These are phyloP conservation scores for Kazachstania bromeliacearum DNA, from an alignment of 805 yeast species.

Conservation along the genomic window DNA sequence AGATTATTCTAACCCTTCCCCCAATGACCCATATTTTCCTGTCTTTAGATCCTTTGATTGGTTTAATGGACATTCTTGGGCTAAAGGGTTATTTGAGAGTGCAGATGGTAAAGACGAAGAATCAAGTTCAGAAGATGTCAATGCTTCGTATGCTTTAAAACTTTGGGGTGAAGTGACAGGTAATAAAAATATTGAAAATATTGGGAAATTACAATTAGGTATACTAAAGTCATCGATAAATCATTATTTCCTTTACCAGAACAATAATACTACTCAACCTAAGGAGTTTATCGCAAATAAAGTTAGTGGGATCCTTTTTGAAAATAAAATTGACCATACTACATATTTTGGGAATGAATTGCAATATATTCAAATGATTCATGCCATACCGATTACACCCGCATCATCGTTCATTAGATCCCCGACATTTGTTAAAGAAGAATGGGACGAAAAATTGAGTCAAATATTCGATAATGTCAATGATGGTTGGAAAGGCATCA, in stretches of 20 bases:
- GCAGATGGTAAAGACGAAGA: conserved; percentile 76
- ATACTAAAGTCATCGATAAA: conserved; percentile 45
- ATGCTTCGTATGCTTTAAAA: conserved; percentile 59
- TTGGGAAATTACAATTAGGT: conserved; percentile 54
- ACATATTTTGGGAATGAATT: conserved; percentile 68
- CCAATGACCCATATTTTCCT: conserved; percentile 50
- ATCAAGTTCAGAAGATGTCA: conserved; percentile 65
- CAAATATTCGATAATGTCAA: conserved; percentile 39
- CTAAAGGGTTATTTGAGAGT: conserved; percentile 58
- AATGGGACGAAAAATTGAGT: conserved; percentile 47
- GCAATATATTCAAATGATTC: conserved; percentile 71
- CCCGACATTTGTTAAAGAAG: conserved; percentile 47
- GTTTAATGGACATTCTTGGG: conserved; percentile 74
- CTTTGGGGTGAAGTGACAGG: conserved; percentile 52
- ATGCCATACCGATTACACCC: conserved; percentile 67
- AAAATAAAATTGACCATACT: conserved; percentile 62
- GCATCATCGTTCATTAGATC: conserved; percentile 49
- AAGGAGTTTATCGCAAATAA: conserved; percentile 46
- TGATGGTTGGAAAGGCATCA: conserved; percentile 66
- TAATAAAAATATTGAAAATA: conserved; percentile 41
- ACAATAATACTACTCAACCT: conserved; percentile 50
- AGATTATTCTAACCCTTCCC: conserved; percentile 55
- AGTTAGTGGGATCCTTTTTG: conserved; percentile 67
- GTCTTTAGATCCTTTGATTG: conserved; percentile 62
- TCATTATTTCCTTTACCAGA: conserved; percentile 43